Evolutionary conservation across 257 asterid species (phyloP).

Genomic region (Solanum appendiculatum): DNA sequence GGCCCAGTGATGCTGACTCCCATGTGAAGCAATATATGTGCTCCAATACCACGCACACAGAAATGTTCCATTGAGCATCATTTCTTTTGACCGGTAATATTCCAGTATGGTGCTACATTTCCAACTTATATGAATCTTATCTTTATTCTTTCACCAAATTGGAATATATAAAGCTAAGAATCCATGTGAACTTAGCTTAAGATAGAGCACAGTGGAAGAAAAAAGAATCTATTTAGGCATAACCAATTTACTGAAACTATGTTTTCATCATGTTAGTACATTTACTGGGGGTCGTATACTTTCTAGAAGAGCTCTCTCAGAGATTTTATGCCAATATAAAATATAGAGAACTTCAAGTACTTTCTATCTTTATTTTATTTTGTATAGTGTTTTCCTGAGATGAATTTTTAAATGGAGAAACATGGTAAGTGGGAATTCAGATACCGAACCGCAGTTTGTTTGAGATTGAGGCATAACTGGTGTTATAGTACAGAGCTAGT

Average conservation of each 20-base stretch:
- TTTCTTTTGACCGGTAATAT: background rate
- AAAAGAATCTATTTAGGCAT: background rate
- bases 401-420: background rate
- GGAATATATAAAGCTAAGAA: background rate
- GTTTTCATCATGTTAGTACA: background rate
- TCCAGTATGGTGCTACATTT: background rate
- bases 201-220: background rate
- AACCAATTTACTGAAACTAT: background rate
- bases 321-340: background rate
- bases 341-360: background rate
- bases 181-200: background rate
- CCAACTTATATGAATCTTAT: background rate
- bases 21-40: conserved; percentile 9
- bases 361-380: background rate
- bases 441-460: background rate
- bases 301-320: background rate
- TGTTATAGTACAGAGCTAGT: background rate
- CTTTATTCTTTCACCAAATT: background rate
- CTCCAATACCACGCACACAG: background rate
- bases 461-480: background rate
- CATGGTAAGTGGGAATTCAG: background rate
- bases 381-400: background rate
- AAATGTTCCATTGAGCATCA: background rate
- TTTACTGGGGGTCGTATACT: background rate
- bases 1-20: conserved; percentile 20